phyloP scores from a whole-genome alignment of 192 early-diverging fungal genomes.

The Coemansia sp. region DNA sequence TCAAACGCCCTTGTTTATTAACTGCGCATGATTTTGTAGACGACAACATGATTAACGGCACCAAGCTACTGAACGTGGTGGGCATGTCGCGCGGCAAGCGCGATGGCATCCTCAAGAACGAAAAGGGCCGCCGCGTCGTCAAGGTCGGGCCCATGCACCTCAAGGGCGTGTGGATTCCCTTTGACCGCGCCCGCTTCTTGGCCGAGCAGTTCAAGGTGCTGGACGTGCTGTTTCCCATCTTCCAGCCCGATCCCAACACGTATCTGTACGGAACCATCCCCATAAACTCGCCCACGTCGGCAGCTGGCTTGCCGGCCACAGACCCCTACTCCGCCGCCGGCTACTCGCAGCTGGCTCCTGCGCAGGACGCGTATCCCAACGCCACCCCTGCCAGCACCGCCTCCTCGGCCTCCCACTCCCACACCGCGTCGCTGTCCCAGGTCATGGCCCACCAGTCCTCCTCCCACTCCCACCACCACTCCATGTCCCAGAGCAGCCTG shows the following conservation, averaged over 20 bases:
- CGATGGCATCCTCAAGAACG: constrained; percentile 83
- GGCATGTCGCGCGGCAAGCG: constrained; percentile 85
- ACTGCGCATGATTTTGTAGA: constrained; percentile 49
- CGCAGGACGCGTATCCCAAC: constrained; percentile 39
- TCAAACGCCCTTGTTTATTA: constrained; percentile 12
- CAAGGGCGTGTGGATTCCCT: constrained; percentile 84
- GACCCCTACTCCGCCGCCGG: constrained; percentile 46
- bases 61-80: constrained; percentile 81
- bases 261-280: constrained; percentile 61
- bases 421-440: constrained; percentile 52
- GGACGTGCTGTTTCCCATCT: constrained; percentile 71
- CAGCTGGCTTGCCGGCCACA: constrained; percentile 29
- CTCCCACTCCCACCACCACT: constrained; percentile 31
- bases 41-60: constrained; percentile 84
- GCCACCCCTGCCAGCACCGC: constrained; percentile 15
- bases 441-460: constrained; percentile 39
- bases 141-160: constrained; percentile 86
- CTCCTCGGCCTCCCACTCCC: constrained; percentile 38
- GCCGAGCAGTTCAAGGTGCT: constrained; percentile 72
- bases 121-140: constrained; percentile 79
- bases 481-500: constrained; percentile 29
- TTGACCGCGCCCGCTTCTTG: constrained; percentile 62
- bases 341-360: constrained; percentile 41
- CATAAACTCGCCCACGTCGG: constrained; percentile 47
- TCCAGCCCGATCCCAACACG: constrained; percentile 67